These are phyloP conservation scores for Choricystis sp. DNA, from an alignment of 139 green algal genomes.

Conservation along the genomic window DNA sequence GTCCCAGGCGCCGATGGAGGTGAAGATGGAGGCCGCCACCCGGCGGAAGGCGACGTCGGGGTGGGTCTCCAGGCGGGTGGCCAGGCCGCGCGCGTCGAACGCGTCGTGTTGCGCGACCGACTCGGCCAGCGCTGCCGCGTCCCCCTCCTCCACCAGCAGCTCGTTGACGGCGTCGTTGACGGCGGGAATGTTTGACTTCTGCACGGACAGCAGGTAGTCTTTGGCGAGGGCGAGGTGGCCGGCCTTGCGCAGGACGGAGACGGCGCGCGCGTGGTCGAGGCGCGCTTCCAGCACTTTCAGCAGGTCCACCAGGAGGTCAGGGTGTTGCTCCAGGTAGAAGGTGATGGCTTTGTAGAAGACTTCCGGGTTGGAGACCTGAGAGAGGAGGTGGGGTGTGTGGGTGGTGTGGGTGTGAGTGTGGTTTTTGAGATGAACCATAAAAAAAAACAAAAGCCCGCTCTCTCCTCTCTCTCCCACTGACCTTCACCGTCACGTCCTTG, in stretches of 20 bases:
- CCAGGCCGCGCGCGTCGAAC: conserved; percentile 78
- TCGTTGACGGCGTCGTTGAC: conserved; percentile 92
- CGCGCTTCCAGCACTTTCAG: conserved; percentile 78
- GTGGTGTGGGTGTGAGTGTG: background rate
- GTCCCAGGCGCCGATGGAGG: background rate
- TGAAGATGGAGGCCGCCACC: conserved; percentile 58
- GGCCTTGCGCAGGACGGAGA: conserved; percentile 76
- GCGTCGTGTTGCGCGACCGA: conserved; percentile 91
- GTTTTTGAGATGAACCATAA: background rate
- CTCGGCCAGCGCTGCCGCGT: conserved; percentile 51
- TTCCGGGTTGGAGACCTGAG: conserved; percentile 41
- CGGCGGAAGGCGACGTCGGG: conserved; percentile 19
- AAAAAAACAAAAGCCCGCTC: background rate
- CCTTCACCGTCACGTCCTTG: conserved; percentile 59
- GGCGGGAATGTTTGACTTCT: conserved; percentile 69
- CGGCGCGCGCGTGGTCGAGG: conserved; percentile 84
- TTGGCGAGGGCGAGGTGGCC: conserved; percentile 85
- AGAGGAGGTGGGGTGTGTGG: background rate
- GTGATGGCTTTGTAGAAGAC: conserved; percentile 86
- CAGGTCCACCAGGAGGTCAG: conserved; percentile 86
- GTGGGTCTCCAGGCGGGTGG: background rate
- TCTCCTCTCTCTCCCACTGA: too few species aligned
- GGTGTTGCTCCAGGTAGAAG: conserved; percentile 97
- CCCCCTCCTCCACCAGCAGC: conserved; percentile 92
- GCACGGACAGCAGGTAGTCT: conserved; percentile 75